Evolutionary conservation across 2,329 filamentous ascomycete genomes (phyloP), one percentile per base, ranked within the genome.

Genomic region (Esteya vermicola): DNA sequence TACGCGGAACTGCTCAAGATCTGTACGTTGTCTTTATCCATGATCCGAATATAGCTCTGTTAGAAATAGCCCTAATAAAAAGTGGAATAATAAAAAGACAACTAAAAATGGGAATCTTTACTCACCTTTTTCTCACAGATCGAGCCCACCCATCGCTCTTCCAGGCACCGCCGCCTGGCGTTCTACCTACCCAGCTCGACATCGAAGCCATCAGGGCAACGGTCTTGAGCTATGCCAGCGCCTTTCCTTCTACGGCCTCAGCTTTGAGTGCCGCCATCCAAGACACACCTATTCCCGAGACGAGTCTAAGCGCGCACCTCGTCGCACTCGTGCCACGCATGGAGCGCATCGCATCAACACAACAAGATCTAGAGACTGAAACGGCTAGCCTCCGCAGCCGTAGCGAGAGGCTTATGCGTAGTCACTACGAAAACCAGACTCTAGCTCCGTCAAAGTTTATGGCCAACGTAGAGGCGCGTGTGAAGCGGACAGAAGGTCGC

Each of bases 351-450:
- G 70, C 75, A 46, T 65, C 68, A 0, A 69, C 68, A 4, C 81
- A 85, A 51, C 55, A 69, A 18, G 66, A 71, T 14, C 79, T 85
- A 56, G 65, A 58, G 30, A 64, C 66, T 36, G 74, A 80, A 55
- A 71, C 83, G 45, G 71, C 70, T 19, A 72, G 72, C 54, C 67
- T 81, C 53, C 69, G 75, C 54, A 69, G 60, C 45, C 69, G 68
- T 47, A 88, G 71, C 60, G 82, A 76, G 57, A 56, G 57, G 46
- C 61, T 72, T 20, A 59, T 85, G 43, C 70, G 78, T 47, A 59
- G 65, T 27, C 93, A 85, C 80, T 86, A 89, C 57, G 78, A 86
- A 54, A 63, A 73, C 20, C 74, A 76, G 4, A 66, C 91, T 33
- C 62, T 93, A 36, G 69, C 70, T 10, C 75, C 74, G 48, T 79